Conservation (phyloP, 2,329 filamentous ascomycete genomes). For the Xylariaceae sp. region DNA sequence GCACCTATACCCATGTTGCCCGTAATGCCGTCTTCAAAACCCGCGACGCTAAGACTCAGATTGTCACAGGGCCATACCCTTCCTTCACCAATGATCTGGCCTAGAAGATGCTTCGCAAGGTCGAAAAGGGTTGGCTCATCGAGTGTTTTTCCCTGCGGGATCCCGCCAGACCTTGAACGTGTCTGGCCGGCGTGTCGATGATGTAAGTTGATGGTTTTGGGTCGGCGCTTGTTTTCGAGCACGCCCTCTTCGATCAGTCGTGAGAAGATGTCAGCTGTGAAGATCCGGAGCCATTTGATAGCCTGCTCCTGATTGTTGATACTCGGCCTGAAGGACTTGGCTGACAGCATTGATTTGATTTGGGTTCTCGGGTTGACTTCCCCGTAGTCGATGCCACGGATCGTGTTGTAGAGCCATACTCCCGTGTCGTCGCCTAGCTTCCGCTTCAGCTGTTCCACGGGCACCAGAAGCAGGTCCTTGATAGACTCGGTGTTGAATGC, state of each 20-base stretch:
- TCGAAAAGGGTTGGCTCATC: constrained; percentile 67
- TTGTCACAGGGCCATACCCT: constrained; percentile 87
- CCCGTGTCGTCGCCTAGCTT: constrained; percentile 80
- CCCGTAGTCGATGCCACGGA: constrained; percentile 77
- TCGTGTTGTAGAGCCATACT: constrained; percentile 73
- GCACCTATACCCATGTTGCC: constrained; percentile 80
- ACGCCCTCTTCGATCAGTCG: constrained; percentile 87
- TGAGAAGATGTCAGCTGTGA: constrained; percentile 83
- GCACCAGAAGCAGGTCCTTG: constrained; percentile 62
- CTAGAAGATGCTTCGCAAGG: constrained; percentile 67
- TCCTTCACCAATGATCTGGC: constrained; percentile 71
- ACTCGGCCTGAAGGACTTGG: constrained; percentile 84
- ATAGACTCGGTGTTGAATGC: constrained; percentile 75
- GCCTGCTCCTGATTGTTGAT: constrained; percentile 76
- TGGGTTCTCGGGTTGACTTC: constrained; percentile 87
- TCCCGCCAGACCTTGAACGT: constrained; percentile 66
- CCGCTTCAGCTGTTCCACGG: constrained; percentile 68
- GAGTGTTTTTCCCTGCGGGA: constrained; percentile 66
- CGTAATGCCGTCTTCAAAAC: constrained; percentile 79
- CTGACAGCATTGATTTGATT: constrained; percentile 95
- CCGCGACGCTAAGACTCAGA: constrained; percentile 79
- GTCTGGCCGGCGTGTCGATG: constrained; percentile 68
- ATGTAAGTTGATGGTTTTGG: constrained; percentile 78
- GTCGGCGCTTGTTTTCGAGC: constrained; percentile 76
- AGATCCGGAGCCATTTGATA: constrained; percentile 80